Evolutionary conservation across 768 basidiomycete genomes (phyloP), one percentile per base, ranked within the genome.

Genomic region (Fibroporia radiculosa): DNA sequence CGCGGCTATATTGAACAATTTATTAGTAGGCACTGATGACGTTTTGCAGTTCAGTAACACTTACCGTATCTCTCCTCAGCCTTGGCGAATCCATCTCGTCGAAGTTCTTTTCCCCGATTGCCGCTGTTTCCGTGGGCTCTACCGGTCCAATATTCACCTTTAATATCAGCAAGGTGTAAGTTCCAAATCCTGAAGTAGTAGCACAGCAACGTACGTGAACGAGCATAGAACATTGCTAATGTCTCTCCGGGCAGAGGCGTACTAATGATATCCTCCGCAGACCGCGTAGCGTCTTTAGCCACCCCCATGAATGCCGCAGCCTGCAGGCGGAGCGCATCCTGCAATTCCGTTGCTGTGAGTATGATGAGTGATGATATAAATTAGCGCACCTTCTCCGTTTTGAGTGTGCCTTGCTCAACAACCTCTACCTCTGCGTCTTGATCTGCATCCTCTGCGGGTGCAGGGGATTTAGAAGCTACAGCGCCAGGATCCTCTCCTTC

Each of bases 181-280:
- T 8, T 31, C 29, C 29, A 31, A n/a, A 31, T n/a, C 10, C n/a
- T 31, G 10, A 31, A n/a, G n/a, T n/a, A n/a, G n/a, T n/a, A n/a
- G n/a, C n/a, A n/a, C n/a, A n/a, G n/a, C n/a, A n/a, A 69, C 83
- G 53, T 59, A 84, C 88, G 77, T 14, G 84, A 81, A 6, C 90
- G 78, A 6, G 84, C 78, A 54, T 91, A 93, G 60, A 93, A 93
- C 62, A 73, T 71, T 0, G 88, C 82, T 6, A 93, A 63, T 0
- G 84, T 85, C 61, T 95, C 91, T 8, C 89, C 87, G 0, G 89
- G 88, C 3, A 84, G 67, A 0, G 92, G 92, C 0, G 89, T 92
- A 53, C 82, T 84, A 22, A 84, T 58, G 0, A 75, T 62, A 47
- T 92, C 88, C 56, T 90, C 89, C 0, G 74, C 68, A 1, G 83